phyloP scores from a whole-genome alignment of 768 basidiomycete species.

The Mycena latifolia region DNA sequence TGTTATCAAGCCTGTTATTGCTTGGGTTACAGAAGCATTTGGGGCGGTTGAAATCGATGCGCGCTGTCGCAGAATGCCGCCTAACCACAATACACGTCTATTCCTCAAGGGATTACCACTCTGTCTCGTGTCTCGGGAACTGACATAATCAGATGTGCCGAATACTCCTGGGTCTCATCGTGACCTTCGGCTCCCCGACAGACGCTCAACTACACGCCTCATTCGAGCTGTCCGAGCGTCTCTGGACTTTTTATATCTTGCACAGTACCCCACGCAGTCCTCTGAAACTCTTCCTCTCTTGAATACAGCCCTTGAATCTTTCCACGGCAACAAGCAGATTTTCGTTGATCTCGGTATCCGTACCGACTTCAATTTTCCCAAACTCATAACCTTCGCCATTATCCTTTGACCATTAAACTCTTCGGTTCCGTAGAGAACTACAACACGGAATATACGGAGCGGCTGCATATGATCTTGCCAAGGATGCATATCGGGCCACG shows the following conservation, averaged over 20 bases:
- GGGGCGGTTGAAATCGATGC: slow-evolving; percentile 5
- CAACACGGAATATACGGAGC: slow-evolving; percentile 18
- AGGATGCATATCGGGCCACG: slow-evolving; percentile 11
- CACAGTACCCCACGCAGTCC: background rate
- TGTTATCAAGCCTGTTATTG: slow-evolving; percentile 1
- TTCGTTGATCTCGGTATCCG: slow-evolving; percentile 39
- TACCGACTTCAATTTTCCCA: slow-evolving; percentile 51
- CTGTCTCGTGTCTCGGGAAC: background rate
- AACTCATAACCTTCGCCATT: slow-evolving; percentile 49
- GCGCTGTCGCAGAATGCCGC: background rate
- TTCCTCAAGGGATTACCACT: background rate
- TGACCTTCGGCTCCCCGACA: background rate
- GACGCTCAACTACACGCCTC: background rate
- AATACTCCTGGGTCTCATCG: background rate
- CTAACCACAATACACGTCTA: background rate
- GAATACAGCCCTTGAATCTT: background rate
- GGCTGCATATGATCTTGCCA: slow-evolving; percentile 14
- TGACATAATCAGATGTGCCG: background rate
- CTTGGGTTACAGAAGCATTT: background rate
- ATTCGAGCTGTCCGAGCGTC: background rate
- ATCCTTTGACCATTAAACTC: slow-evolving; percentile 38
- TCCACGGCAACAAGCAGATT: slow-evolving; percentile 21
- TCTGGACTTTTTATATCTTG: slow-evolving; percentile 7
- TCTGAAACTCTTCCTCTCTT: background rate
- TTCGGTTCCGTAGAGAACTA: slow-evolving; percentile 35